phyloP scores from a whole-genome alignment of 2,329 filamentous ascomycete genomes.

The Hansfordia pulvinata region DNA sequence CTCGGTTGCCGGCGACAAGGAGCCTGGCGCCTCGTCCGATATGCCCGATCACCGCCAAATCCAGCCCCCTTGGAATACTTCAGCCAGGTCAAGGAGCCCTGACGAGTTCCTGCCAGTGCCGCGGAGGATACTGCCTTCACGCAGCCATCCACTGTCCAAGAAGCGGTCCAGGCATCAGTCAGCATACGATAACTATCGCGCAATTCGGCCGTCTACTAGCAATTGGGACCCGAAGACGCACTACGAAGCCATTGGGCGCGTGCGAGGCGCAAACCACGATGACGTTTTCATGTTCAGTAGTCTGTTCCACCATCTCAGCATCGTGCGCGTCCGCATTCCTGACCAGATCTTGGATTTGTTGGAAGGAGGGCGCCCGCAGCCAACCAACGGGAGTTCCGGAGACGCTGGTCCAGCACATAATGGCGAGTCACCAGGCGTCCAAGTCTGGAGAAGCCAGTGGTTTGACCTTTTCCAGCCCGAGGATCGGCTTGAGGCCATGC shows the following conservation, averaged over 20 bases:
- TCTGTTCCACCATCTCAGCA: constrained; percentile 46
- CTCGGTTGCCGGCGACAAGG: constrained; percentile 30
- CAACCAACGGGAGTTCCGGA: no score
- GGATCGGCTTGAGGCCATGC: constrained; percentile 42
- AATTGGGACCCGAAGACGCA: constrained; percentile 48
- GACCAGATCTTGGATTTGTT: constrained; percentile 35
- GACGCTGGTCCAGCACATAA: no score
- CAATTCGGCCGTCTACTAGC: constrained; percentile 40
- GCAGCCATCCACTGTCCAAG: no score
- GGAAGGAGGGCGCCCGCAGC: constrained; percentile 34
- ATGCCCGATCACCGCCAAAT: no score
- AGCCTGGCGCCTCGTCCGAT: no score
- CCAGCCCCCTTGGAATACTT: no score
- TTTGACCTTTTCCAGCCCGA: constrained; percentile 42
- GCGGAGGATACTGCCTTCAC: no score
- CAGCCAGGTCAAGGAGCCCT: no score
- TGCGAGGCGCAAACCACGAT: constrained; percentile 32
- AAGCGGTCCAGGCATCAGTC: constrained; percentile 10
- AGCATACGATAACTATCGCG: constrained; percentile 51
- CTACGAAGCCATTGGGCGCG: constrained; percentile 43
- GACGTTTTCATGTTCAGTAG: constrained; percentile 49
- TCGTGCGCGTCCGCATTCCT: constrained; percentile 46
- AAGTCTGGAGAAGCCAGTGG: constrained; percentile 46
- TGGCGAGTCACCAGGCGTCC: no score
- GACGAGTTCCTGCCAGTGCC: no score